These are phyloP conservation scores for Fusarium beomiforme DNA, from an alignment of 2,329 filamentous ascomycete species.

Conservation along the genomic window DNA sequence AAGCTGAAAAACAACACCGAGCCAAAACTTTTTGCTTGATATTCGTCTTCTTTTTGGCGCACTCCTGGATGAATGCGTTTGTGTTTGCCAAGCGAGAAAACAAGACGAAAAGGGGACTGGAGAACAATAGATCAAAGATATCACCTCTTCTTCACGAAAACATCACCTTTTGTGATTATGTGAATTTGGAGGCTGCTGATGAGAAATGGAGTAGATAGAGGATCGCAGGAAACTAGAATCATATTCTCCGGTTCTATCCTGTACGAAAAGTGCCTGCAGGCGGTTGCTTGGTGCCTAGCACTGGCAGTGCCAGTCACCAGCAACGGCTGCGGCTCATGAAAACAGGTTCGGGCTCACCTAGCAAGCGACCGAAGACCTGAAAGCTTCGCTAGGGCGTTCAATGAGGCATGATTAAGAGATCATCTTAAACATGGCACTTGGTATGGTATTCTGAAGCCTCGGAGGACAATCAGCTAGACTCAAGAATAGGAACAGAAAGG, in stretches of 20 bases:
- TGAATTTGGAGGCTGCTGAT: not conserved
- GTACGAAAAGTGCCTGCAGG: too few species aligned
- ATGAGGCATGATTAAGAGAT: not conserved
- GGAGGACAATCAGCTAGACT: not conserved
- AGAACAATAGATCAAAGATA: not conserved
- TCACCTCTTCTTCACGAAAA: not conserved
- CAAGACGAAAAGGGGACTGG: not conserved
- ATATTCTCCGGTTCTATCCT: not conserved
- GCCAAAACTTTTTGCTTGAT: not conserved
- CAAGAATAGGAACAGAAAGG: not conserved
- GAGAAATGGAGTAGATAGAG: not conserved
- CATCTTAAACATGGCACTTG: not conserved
- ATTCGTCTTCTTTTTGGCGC: slow-evolving; percentile 2
- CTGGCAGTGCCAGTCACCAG: slow-evolving; percentile 4
- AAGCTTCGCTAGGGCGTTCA: not conserved
- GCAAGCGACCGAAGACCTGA: not conserved
- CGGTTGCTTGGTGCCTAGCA: slow-evolving; percentile 4
- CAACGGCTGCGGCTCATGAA: not conserved
- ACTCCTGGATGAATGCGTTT: not conserved
- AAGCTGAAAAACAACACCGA: not conserved
- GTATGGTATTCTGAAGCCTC: not conserved
- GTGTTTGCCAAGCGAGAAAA: slow-evolving; percentile 24
- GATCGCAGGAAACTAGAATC: not conserved
- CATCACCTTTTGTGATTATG: not conserved
- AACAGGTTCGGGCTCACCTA: not conserved